A percentile compares a stretch with the other conserved stretches of the same genome.
Evolutionary conservation across 192 early-diverging fungal species (phyloP).

Genomic region (Podila epigama): DNA sequence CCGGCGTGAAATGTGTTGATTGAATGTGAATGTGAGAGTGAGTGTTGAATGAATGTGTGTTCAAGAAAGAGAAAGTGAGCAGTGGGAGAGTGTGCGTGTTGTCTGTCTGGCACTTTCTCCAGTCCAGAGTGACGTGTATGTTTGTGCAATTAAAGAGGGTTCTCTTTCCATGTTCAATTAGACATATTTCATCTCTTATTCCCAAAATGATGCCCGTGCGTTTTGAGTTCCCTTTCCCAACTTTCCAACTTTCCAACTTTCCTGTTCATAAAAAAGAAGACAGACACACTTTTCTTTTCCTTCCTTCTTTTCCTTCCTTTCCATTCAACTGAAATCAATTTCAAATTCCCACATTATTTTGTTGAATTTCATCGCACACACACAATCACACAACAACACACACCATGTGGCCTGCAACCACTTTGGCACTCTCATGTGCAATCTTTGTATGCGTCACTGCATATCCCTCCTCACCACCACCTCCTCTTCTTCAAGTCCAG

Average conservation of each 20-base stretch:
- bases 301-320: not conserved
- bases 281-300: too few species aligned
- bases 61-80: not conserved
- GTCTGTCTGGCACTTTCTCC: not conserved
- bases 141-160: slow-evolving; percentile 8
- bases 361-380: not conserved
- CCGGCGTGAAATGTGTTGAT: not conserved
- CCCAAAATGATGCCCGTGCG: not conserved
- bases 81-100: slow-evolving; percentile 9
- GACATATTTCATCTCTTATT: not conserved
- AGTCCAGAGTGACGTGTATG: slow-evolving; percentile 3
- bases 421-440: slow-evolving; percentile 15
- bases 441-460: slow-evolving; percentile 9
- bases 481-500: not conserved
- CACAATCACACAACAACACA: slow-evolving; percentile 14
- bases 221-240: not conserved
- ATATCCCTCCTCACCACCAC: slow-evolving; percentile 7
- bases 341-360: not conserved
- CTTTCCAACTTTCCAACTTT: not conserved
- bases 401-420: slow-evolving; percentile 12
- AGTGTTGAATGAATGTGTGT: not conserved
- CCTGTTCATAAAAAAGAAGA: too few species aligned
- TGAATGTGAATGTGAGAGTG: not conserved
- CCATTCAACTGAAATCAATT: not conserved
- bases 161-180: not conserved